A percentile compares a stretch with the other conserved stretches of the same genome.
These are phyloP conservation scores for Poterioochromonas sp. DNA, from an alignment of 352 stramenopile genomes.

Conservation along the genomic window DNA sequence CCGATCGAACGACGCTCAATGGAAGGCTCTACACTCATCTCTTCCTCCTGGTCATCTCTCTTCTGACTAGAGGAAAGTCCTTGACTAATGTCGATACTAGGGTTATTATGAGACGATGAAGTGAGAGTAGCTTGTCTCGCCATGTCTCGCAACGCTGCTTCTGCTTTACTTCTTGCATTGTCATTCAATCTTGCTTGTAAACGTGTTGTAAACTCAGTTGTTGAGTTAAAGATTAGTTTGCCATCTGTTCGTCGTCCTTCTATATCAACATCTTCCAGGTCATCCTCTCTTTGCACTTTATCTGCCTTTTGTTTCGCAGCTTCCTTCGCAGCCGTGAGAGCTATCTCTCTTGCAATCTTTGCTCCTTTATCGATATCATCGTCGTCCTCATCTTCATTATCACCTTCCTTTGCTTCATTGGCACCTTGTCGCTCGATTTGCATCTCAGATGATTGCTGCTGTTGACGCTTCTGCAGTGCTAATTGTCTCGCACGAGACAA, in stretches of 20 bases:
- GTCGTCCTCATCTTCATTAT: neutral
- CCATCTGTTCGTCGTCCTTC: conserved; percentile 30
- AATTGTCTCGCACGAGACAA: conserved; percentile 58
- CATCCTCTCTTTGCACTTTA: neutral
- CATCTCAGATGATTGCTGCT: neutral
- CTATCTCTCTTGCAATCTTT: neutral
- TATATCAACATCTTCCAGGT: conserved; percentile 38
- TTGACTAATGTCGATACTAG: neutral
- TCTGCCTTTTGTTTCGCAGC: neutral
- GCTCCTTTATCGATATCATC: neutral
- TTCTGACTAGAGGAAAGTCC: neutral
- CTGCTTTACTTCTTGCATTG: neutral
- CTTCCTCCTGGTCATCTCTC: neutral
- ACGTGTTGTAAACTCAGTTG: conserved; percentile 48
- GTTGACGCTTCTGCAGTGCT: conserved; percentile 43
- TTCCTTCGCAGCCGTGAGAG: neutral
- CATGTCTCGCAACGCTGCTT: conserved; percentile 12
- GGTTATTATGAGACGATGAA: neutral
- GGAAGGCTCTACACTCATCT: neutral
- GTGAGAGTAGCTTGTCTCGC: neutral
- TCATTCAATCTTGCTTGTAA: conserved; percentile 38
- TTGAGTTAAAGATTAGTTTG: conserved; percentile 45
- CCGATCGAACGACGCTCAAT: too few relatives aligned
- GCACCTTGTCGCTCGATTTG: neutral
- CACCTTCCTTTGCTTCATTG: neutral